Conservation (phyloP, 306 rosid genomes). For the Vigna radiata region DNA sequence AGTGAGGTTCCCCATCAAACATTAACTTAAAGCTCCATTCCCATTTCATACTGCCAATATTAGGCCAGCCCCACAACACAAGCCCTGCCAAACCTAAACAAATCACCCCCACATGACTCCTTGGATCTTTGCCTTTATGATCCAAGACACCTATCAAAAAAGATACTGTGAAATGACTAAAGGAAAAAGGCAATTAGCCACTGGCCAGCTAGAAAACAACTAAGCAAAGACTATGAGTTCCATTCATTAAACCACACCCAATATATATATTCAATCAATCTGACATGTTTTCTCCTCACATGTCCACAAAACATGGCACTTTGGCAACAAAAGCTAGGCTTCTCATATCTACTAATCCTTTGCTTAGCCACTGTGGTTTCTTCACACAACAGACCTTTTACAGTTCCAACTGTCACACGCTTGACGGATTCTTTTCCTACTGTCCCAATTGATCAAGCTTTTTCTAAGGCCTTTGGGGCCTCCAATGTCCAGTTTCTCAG, state of each 20-base stretch:
- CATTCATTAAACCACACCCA: slow-evolving; percentile 45
- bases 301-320: slow-evolving; percentile 57
- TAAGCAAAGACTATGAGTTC: slow-evolving; percentile 58
- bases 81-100: slow-evolving; percentile 58
- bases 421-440: slow-evolving; percentile 75
- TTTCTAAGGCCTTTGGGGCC: slow-evolving; percentile 68
- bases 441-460: slow-evolving; percentile 57
- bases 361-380: slow-evolving; percentile 58
- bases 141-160: slow-evolving; percentile 47
- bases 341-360: slow-evolving; percentile 49
- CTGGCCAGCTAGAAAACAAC: slow-evolving; percentile 88
- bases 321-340: slow-evolving; percentile 45
- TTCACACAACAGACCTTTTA: slow-evolving; percentile 54
- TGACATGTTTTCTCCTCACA: slow-evolving; percentile 33
- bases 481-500: slow-evolving; percentile 61
- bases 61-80: slow-evolving; percentile 54
- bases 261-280: slow-evolving; percentile 52
- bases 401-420: slow-evolving; percentile 69
- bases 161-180: slow-evolving; percentile 36
- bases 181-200: slow-evolving; percentile 46
- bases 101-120: slow-evolving; percentile 59
- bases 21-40: slow-evolving; percentile 36
- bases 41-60: slow-evolving; percentile 46
- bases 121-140: slow-evolving; percentile 47
- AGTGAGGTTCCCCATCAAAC: slow-evolving; percentile 45